Evolutionary conservation across 305 asterid genomes (phyloP).

Genomic region (Euphrasia arctica): DNA sequence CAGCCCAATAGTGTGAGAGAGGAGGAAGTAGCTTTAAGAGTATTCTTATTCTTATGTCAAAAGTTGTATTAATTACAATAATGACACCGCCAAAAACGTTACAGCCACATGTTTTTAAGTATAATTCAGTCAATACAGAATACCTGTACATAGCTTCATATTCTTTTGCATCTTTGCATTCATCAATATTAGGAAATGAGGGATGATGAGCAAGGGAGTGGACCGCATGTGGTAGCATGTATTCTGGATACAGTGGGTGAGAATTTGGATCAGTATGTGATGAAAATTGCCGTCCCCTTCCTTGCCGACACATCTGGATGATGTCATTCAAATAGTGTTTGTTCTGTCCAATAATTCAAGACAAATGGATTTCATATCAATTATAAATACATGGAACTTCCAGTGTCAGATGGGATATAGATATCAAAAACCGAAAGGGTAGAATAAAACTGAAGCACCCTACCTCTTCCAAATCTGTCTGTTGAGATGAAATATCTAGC

Average conservation of each 20-base stretch:
- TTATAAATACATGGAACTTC: constrained; percentile 18
- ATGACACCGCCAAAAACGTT: constrained; percentile 18
- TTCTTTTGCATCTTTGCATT: constrained; percentile 74
- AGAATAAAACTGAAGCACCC: constrained; percentile 23
- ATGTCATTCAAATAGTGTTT: constrained; percentile 76
- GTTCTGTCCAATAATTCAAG: constrained; percentile 55
- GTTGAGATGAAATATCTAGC: constrained; percentile 58
- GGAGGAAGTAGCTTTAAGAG: neutral
- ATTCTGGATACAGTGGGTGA: constrained; percentile 68
- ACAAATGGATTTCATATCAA: constrained; percentile 19
- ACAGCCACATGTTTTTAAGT: constrained; percentile 25
- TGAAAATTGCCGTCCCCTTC: constrained; percentile 66
- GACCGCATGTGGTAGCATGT: constrained; percentile 77
- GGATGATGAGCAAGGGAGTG: constrained; percentile 93
- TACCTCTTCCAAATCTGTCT: constrained; percentile 78
- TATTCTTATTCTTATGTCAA: constrained; percentile 15
- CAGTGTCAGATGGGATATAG: constrained; percentile 6
- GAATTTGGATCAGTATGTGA: constrained; percentile 60
- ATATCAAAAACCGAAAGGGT: constrained; percentile 12
- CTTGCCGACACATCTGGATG: constrained; percentile 90
- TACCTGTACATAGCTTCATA: constrained; percentile 94
- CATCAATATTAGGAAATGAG: constrained; percentile 76
- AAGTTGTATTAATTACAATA: constrained; percentile 16
- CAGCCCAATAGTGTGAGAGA: neutral
- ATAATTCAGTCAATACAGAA: constrained; percentile 26